Evolutionary conservation across 805 yeast species (phyloP).

Genomic region (Kodamaea laetipori): DNA sequence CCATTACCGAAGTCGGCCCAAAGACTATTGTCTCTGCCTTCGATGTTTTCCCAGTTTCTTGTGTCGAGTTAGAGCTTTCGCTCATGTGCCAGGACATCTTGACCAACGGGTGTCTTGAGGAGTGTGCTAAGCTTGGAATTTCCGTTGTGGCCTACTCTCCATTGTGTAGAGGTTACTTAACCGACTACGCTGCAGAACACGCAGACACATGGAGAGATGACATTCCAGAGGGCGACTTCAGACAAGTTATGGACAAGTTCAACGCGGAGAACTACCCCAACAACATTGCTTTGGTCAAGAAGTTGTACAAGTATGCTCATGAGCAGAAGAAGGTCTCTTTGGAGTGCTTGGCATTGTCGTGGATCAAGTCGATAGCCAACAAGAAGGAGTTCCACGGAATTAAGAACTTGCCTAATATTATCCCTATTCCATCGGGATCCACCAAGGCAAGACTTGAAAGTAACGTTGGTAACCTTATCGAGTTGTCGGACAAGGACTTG

Average conservation of each 20-base stretch:
- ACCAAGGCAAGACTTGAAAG: slow-evolving; percentile 58
- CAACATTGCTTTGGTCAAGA: slow-evolving; percentile 53
- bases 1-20: slow-evolving; percentile 72
- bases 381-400: slow-evolving; percentile 48
- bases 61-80: slow-evolving; percentile 80
- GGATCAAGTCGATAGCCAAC: slow-evolving; percentile 66
- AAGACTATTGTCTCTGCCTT: slow-evolving; percentile 61
- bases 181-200: slow-evolving; percentile 56
- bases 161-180: slow-evolving; percentile 73
- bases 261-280: slow-evolving; percentile 53
- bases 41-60: slow-evolving; percentile 57
- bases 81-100: slow-evolving; percentile 62
- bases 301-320: slow-evolving; percentile 52
- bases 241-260: slow-evolving; percentile 57
- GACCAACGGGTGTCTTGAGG: slow-evolving; percentile 61
- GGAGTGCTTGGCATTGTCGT: slow-evolving; percentile 50
- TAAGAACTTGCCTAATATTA: slow-evolving; percentile 50
- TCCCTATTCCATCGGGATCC: slow-evolving; percentile 83
- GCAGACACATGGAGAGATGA: slow-evolving; percentile 37
- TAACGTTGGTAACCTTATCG: slow-evolving; percentile 50
- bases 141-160: slow-evolving; percentile 84
- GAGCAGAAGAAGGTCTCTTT: slow-evolving; percentile 53
- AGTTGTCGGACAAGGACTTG: slow-evolving; percentile 58
- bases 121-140: slow-evolving; percentile 57
- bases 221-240: slow-evolving; percentile 58